phyloP scores from a whole-genome alignment of 2,329 filamentous ascomycete species.

The Colletotrichum sp. region DNA sequence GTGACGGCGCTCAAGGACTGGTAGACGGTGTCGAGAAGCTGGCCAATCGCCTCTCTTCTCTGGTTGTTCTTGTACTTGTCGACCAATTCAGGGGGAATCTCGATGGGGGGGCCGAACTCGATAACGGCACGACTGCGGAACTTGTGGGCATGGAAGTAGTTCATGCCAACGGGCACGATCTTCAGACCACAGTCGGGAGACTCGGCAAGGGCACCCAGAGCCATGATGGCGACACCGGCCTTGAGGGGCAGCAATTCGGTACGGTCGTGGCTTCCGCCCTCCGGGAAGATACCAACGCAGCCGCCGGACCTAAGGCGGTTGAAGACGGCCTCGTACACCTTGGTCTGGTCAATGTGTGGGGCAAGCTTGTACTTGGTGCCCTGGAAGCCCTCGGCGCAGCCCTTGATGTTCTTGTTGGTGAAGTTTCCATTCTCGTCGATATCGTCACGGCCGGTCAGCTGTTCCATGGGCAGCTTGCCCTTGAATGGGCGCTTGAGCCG shows the following conservation, averaged over 20 bases:
- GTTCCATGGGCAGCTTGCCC: constrained; percentile 73
- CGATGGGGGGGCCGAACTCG: constrained; percentile 90
- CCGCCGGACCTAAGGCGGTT: constrained; percentile 80
- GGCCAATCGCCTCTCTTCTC: constrained; percentile 84
- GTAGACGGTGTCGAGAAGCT: constrained; percentile 85
- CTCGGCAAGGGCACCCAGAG: constrained; percentile 84
- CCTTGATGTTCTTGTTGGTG: constrained; percentile 57
- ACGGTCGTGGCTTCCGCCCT: constrained; percentile 94
- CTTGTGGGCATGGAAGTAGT: constrained; percentile 99
- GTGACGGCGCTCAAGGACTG: constrained; percentile 87
- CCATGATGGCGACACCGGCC: constrained; percentile 98
- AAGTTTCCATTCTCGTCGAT: constrained; percentile 71
- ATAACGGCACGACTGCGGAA: constrained; percentile 95
- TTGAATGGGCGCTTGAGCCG: constrained; percentile 88
- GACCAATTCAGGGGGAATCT: constrained; percentile 82
- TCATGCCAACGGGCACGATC: constrained; percentile 98
- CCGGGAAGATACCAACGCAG: constrained; percentile 95
- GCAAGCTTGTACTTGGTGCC: constrained; percentile 88
- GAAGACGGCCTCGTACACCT: constrained; percentile 94
- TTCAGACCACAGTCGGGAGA: constrained; percentile 87
- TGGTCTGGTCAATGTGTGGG: constrained; percentile 91
- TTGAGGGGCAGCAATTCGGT: constrained; percentile 91
- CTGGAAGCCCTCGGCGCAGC: constrained; percentile 65
- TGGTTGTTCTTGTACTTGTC: constrained; percentile 84
- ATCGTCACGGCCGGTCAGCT: constrained; percentile 82